Conservation (phyloP, 2,329 filamentous ascomycete genomes). For the Erysiphe pulchra region DNA sequence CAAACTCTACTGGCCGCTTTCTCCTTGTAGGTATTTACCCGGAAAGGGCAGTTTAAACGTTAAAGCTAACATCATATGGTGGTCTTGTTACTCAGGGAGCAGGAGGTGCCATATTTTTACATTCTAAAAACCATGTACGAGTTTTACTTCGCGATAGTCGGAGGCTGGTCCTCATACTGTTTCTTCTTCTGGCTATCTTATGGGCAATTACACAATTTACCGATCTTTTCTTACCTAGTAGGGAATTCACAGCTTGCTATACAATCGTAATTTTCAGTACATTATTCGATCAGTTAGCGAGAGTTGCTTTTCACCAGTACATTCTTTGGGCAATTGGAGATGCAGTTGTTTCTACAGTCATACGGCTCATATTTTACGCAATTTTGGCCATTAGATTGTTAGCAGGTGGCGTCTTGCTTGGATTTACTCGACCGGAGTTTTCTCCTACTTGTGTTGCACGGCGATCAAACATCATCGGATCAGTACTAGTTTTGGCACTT, state of each 20-base stretch:
- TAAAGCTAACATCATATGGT: conserved; percentile 7
- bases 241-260: conserved; percentile 9
- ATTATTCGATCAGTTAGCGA: conserved; percentile 12
- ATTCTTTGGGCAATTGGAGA: conserved; percentile 13
- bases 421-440: conserved; percentile 12
- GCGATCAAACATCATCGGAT: conserved; percentile 9
- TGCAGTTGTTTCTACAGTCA: conserved; percentile 8
- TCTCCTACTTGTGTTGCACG: conserved; percentile 11
- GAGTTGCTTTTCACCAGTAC: conserved; percentile 12
- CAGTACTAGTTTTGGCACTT: conserved; percentile 11
- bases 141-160: conserved; percentile 13
- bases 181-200: conserved; percentile 12
- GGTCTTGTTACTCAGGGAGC: conserved; percentile 13
- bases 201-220: conserved; percentile 13
- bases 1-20: conserved; percentile 14
- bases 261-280: conserved; percentile 10
- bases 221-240: conserved; percentile 9
- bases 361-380: conserved; percentile 9
- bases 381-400: conserved; percentile 10
- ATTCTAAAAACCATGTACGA: conserved; percentile 11
- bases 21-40: conserved; percentile 11
- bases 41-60: background rate
- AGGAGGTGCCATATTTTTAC: conserved; percentile 10
- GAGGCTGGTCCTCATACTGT: conserved; percentile 16
- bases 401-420: conserved; percentile 11